Evolutionary conservation across 129 eudicot species (phyloP).

Genomic region (Oenanthe sinensis): DNA sequence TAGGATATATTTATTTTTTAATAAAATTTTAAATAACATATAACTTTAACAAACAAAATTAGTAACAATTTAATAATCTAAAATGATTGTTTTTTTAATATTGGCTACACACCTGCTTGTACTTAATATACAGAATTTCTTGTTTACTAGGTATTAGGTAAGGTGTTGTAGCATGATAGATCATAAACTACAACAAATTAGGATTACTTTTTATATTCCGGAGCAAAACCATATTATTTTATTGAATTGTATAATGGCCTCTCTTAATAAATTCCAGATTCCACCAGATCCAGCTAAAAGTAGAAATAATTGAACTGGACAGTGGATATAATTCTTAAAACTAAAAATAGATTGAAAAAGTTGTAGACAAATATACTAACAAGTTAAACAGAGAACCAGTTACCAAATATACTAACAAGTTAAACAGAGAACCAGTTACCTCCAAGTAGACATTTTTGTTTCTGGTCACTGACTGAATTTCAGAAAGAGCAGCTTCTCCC

Average conservation of each 20-base stretch:
- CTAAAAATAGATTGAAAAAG: background rate
- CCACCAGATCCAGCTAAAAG: background rate
- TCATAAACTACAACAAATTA: background rate
- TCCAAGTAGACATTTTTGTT: conserved; percentile 79
- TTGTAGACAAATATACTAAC: background rate
- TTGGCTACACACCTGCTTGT: too few relatives aligned
- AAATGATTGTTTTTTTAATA: too few relatives aligned
- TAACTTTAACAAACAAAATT: too few relatives aligned
- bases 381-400: background rate
- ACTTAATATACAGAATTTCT: background rate
- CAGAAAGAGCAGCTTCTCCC: conserved; percentile 88
- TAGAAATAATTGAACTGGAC: background rate
- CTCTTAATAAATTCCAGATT: background rate
- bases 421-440: conserved; percentile 28
- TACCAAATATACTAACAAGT: conserved; percentile 29
- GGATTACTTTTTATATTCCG: background rate
- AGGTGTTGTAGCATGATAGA: background rate
- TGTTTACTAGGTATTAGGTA: background rate
- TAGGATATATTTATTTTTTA: too few relatives aligned
- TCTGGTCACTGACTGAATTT: conserved; percentile 60
- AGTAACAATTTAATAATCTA: too few relatives aligned
- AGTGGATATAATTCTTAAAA: background rate
- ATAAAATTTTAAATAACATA: too few relatives aligned
- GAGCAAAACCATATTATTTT: background rate
- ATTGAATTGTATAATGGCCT: background rate